A percentile compares a stretch with the other conserved stretches of the same genome.
Evolutionary conservation across 441 rosid species (phyloP).

Genomic region (Pelargonium citronellum): DNA sequence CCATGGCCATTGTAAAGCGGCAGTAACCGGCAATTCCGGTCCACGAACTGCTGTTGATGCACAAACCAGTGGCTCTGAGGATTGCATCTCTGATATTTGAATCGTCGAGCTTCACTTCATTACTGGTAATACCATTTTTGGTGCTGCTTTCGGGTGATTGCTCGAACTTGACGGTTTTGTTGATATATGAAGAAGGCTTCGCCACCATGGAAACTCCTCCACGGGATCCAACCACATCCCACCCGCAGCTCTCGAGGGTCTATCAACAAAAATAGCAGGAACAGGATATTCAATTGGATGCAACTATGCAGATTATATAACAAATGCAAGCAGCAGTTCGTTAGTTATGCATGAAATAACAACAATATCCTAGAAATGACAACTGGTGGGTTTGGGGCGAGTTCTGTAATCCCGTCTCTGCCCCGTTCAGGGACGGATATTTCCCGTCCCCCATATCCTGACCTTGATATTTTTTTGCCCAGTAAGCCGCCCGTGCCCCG

Average conservation of each 20-base stretch:
- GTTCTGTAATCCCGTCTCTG: no score
- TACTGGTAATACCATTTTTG: slow-evolving; percentile 14
- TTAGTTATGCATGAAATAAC: no score
- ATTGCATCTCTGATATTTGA: slow-evolving; percentile 72
- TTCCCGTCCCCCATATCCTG: no score
- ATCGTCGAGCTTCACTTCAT: slow-evolving; percentile 47
- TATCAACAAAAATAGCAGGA: slow-evolving; percentile 22
- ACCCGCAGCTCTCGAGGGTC: slow-evolving; percentile 70
- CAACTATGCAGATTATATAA: background rate
- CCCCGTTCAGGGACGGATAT: no score
- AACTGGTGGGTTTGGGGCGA: no score
- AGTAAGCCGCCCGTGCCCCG: no score
- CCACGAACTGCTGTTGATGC: slow-evolving; percentile 79
- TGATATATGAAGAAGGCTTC: slow-evolving; percentile 63
- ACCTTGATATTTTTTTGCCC: no score
- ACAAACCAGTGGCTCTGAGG: slow-evolving; percentile 60
- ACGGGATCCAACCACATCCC: slow-evolving; percentile 60
- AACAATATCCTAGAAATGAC: no score
- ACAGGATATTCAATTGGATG: background rate
- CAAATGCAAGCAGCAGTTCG: background rate
- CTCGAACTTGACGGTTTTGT: slow-evolving; percentile 43
- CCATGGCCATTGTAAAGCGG: slow-evolving; percentile 72
- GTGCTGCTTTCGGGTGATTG: background rate
- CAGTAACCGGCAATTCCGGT: slow-evolving; percentile 83
- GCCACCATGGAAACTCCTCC: slow-evolving; percentile 86